These are phyloP conservation scores for Clarireedia paspali DNA, from an alignment of 2,329 filamentous ascomycete genomes.

Conservation along the genomic window DNA sequence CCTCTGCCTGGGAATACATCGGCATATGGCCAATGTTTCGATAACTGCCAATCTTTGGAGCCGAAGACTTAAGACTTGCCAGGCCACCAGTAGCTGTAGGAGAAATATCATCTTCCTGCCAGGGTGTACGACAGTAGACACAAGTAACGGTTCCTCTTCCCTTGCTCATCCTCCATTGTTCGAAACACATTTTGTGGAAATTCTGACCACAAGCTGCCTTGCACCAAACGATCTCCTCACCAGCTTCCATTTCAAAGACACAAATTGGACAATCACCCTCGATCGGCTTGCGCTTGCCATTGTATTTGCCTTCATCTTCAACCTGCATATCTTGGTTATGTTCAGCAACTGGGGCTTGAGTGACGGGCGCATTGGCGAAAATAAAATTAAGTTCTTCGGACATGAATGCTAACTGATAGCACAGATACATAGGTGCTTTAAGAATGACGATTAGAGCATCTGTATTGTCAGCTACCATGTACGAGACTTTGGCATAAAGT, in stretches of 20 bases:
- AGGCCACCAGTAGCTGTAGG: not conserved
- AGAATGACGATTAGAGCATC: conserved; percentile 18
- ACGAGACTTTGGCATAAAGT: not conserved
- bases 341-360: conserved; percentile 8
- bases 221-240: conserved; percentile 46
- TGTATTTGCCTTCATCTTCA: conserved; percentile 10
- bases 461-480: not conserved
- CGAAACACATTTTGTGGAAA: conserved; percentile 45
- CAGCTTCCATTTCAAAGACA: conserved; percentile 21
- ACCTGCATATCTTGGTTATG: not conserved
- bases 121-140: conserved; percentile 51
- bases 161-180: conserved; percentile 45
- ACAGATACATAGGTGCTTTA: conserved; percentile 14
- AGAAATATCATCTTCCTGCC: conserved; percentile 36
- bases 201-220: conserved; percentile 49
- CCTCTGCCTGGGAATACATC: conserved; percentile 9
- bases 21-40: conserved; percentile 14
- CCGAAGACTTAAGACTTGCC: conserved; percentile 11
- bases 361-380: conserved; percentile 16
- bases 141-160: conserved; percentile 41
- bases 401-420: conserved; percentile 16
- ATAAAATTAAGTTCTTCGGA: conserved; percentile 14
- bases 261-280: conserved; percentile 19
- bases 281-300: conserved; percentile 16
- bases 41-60: conserved; percentile 15